Evolutionary conservation across 1,139 yeast species (phyloP).

Genomic region (Sugiyamaella xylanicola): DNA sequence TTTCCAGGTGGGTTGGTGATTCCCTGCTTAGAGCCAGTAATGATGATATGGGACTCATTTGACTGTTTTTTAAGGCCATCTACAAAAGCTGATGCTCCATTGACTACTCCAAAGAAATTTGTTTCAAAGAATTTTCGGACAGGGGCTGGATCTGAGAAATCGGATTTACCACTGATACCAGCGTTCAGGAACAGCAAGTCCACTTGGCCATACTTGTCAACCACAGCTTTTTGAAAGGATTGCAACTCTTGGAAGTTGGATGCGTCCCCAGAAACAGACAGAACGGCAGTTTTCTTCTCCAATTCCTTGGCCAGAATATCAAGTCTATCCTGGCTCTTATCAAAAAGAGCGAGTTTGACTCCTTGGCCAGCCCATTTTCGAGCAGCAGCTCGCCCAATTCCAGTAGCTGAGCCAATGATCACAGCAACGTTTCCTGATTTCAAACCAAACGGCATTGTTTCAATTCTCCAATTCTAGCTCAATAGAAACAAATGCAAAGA

Average conservation of each 20-base stretch:
- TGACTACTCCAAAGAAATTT: slow-evolving; percentile 35
- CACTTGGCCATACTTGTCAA: slow-evolving; percentile 27
- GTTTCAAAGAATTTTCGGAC: slow-evolving; percentile 32
- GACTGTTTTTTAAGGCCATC: slow-evolving; percentile 29
- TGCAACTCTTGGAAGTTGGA: slow-evolving; percentile 28
- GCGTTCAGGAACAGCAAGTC: slow-evolving; percentile 36
- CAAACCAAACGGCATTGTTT: slow-evolving; percentile 8
- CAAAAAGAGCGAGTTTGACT: slow-evolving; percentile 37
- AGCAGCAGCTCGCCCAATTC: slow-evolving; percentile 39
- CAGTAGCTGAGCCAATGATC: slow-evolving; percentile 38
- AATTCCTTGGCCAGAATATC: slow-evolving; percentile 27
- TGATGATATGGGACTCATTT: slow-evolving; percentile 27
- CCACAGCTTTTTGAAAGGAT: slow-evolving; percentile 28
- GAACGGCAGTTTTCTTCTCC: slow-evolving; percentile 26
- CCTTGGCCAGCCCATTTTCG: slow-evolving; percentile 35
- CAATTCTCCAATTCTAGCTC: neutral
- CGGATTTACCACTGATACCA: slow-evolving; percentile 29
- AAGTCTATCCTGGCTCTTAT: slow-evolving; percentile 28
- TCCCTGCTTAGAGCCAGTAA: slow-evolving; percentile 40
- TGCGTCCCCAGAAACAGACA: slow-evolving; percentile 32
- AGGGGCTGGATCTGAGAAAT: slow-evolving; percentile 26
- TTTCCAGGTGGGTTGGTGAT: slow-evolving; percentile 40
- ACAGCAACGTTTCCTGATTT: slow-evolving; percentile 25
- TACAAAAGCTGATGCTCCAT: slow-evolving; percentile 34
- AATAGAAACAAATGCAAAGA: neutral